Evolutionary conservation across 73 alveolate species (phyloP).

Genomic region (Paramecium pentaurelia): DNA sequence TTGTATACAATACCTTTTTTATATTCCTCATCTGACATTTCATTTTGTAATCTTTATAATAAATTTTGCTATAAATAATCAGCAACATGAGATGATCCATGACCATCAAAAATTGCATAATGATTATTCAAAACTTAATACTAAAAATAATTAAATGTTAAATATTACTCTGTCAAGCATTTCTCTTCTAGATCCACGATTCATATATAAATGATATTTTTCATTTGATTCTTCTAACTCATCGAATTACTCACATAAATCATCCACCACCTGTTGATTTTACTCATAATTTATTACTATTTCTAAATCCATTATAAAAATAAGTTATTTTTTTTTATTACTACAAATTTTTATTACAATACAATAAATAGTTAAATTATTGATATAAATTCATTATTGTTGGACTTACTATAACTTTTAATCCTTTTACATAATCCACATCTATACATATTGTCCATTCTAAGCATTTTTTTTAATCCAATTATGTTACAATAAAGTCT

Average conservation of each 20-base stretch:
- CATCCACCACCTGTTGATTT: not conserved
- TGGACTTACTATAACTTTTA: not conserved
- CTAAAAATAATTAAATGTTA: not conserved
- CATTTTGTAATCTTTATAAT: not conserved
- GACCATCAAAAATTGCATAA: slow-evolving; percentile 43
- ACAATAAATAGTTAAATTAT: slow-evolving; percentile 6
- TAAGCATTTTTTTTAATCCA: not conserved
- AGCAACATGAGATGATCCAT: not conserved
- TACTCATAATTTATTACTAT: not conserved
- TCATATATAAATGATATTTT: slow-evolving; percentile 23
- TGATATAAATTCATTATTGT: not conserved
- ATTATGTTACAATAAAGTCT: not conserved
- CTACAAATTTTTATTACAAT: not conserved
- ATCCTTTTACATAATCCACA: not conserved
- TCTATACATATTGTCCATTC: not conserved
- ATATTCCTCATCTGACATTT: not conserved
- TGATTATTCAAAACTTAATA: not conserved
- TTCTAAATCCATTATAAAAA: slow-evolving; percentile 36
- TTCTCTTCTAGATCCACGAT: slow-evolving; percentile 48
- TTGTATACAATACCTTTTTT: not conserved
- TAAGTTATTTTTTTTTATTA: slow-evolving; percentile 27
- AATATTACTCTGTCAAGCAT: slow-evolving; percentile 9
- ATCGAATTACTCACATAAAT: not conserved
- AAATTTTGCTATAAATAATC: not conserved
- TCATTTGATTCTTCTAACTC: not conserved